phyloP scores from a whole-genome alignment of 2,329 filamentous ascomycete genomes.

The Colletotrichum chlorophyti region DNA sequence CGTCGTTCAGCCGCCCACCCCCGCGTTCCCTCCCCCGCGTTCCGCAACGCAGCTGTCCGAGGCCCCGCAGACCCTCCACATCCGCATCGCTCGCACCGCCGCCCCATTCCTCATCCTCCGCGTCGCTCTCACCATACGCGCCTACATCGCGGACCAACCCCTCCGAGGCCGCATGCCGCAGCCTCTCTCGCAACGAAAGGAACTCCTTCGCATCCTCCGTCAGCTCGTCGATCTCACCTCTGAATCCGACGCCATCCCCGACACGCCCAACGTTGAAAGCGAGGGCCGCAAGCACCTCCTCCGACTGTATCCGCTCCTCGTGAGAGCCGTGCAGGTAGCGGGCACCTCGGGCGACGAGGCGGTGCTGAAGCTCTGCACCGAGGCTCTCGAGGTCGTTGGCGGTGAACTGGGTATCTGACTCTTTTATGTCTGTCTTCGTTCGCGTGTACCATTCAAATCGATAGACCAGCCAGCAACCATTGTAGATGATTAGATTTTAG shows the following conservation, averaged over 20 bases:
- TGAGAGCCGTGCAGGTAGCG: conserved; percentile 66
- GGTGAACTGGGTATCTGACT: conserved; percentile 55
- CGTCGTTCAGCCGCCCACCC: conserved; percentile 52
- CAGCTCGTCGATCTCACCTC: conserved; percentile 72
- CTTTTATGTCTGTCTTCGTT: background rate
- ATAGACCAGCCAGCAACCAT: no score
- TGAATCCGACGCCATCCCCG: conserved; percentile 73
- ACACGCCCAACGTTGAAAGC: conserved; percentile 57
- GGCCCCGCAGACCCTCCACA: conserved; percentile 45
- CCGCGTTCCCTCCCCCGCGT: conserved; percentile 41
- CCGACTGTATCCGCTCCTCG: conserved; percentile 79
- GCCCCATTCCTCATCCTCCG: conserved; percentile 85
- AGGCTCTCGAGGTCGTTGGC: conserved; percentile 68
- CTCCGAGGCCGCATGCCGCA: conserved; percentile 89
- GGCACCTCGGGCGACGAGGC: conserved; percentile 65
- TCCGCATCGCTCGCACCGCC: conserved; percentile 74
- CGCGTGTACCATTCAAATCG: conserved; percentile 11
- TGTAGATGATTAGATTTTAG: background rate
- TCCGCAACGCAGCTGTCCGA: conserved; percentile 31
- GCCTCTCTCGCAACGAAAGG: conserved; percentile 79
- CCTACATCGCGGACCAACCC: conserved; percentile 91
- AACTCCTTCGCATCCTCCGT: conserved; percentile 75
- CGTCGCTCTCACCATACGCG: conserved; percentile 78
- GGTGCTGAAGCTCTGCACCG: conserved; percentile 62
- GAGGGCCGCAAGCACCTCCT: conserved; percentile 77